Conservation (phyloP, 2,329 filamentous ascomycete species). For the Sporothrix globosa region DNA sequence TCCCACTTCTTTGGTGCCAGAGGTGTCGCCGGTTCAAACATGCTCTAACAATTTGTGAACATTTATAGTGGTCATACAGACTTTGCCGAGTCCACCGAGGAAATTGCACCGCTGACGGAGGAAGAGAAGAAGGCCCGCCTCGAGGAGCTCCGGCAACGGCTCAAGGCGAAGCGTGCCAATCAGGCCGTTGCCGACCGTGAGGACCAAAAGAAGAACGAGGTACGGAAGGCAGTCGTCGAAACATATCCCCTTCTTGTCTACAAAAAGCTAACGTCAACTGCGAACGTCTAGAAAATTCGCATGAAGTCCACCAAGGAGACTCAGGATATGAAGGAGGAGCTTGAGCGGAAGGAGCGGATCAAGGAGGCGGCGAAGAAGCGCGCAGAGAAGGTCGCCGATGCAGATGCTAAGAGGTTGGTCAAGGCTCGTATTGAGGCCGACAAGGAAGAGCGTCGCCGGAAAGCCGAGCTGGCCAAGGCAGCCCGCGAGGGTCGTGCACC, state of each 20-base stretch:
- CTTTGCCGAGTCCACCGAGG: slow-evolving; percentile 91
- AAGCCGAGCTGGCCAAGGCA: slow-evolving; percentile 84
- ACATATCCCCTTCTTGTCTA: background rate
- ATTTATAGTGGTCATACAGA: slow-evolving; percentile 72
- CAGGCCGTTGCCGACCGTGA: slow-evolving; percentile 75
- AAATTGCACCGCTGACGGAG: slow-evolving; percentile 85
- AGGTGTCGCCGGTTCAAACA: too few relatives aligned
- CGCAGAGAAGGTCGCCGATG: slow-evolving; percentile 82
- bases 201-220: slow-evolving; percentile 84
- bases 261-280: background rate
- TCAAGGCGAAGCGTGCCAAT: slow-evolving; percentile 71
- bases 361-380: slow-evolving; percentile 88
- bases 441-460: slow-evolving; percentile 83
- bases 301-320: slow-evolving; percentile 87
- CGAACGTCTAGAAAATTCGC: slow-evolving; percentile 62
- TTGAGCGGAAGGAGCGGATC: slow-evolving; percentile 84
- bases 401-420: slow-evolving; percentile 84
- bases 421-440: slow-evolving; percentile 93
- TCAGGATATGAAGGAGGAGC: slow-evolving; percentile 87
- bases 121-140: slow-evolving; percentile 86
- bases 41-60: background rate
- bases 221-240: slow-evolving; percentile 40
- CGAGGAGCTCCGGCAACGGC: slow-evolving; percentile 70
- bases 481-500: slow-evolving; percentile 71
- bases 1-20: background rate